Evolutionary conservation across 257 asterid species (phyloP).

Genomic region (Ehretia macrophylla): DNA sequence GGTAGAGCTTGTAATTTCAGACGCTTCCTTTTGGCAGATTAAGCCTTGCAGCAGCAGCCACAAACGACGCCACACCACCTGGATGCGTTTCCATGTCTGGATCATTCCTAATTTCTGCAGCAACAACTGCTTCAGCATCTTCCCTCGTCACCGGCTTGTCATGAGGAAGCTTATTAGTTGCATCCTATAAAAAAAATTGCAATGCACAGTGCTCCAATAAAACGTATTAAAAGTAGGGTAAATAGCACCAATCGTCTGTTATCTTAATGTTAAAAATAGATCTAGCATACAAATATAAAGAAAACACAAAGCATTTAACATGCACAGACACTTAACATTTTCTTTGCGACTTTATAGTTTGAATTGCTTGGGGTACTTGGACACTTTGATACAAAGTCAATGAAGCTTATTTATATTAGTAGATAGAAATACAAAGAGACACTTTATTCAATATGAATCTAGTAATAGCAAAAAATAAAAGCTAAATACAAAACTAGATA

Average conservation of each 20-base stretch:
- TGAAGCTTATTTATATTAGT: too few species aligned
- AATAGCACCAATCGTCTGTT: not conserved
- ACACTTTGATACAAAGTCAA: too few species aligned
- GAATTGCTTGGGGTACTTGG: too few species aligned
- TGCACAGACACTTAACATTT: not conserved
- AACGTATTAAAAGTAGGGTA: not conserved
- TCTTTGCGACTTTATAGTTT: too few species aligned
- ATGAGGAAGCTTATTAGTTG: conserved; percentile 11
- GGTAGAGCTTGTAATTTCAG: too few species aligned
- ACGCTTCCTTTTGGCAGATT: conserved; percentile 8
- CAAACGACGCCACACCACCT: conserved; percentile 22
- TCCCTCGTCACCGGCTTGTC: conserved; percentile 22
- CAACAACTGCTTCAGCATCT: conserved; percentile 16
- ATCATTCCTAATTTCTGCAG: conserved; percentile 19
- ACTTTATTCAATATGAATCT: too few species aligned
- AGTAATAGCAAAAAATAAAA: too few species aligned
- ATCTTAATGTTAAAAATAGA: too few species aligned
- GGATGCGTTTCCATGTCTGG: conserved; percentile 13
- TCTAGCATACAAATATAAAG: not conserved
- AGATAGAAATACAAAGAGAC: too few species aligned
- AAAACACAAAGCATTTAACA: not conserved
- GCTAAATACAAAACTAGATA: too few species aligned
- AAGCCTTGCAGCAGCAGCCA: conserved; percentile 25
- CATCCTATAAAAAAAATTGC: conserved; percentile 18
- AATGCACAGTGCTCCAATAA: not conserved